A percentile compares a stretch with the other conserved stretches of the same genome.
phyloP scores from a whole-genome alignment of 208 protist genomes.

The Porcisia hertigi region DNA sequence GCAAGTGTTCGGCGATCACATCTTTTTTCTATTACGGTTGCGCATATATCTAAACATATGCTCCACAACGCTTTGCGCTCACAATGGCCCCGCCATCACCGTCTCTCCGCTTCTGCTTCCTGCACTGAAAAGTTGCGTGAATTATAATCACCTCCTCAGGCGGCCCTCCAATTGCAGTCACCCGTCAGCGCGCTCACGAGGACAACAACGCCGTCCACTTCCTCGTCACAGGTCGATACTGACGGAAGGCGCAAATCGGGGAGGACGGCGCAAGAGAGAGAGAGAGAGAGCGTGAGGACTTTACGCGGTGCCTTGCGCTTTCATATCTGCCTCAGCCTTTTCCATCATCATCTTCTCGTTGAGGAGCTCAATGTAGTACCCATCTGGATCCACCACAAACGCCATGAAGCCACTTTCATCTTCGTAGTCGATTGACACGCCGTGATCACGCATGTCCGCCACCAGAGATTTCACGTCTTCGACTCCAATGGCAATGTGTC shows the following conservation, averaged over 20 bases:
- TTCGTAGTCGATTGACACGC: slow-evolving; percentile 76
- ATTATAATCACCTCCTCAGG: too few relatives aligned
- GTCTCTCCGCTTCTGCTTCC: neutral
- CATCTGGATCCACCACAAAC: slow-evolving; percentile 85
- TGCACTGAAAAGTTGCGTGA: too few relatives aligned
- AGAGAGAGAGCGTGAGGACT: neutral
- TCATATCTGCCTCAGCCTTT: slow-evolving; percentile 60
- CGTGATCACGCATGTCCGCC: slow-evolving; percentile 40
- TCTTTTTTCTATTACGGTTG: too few relatives aligned
- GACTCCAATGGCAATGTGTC: slow-evolving; percentile 85
- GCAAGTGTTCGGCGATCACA: too few relatives aligned
- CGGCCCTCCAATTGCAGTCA: too few relatives aligned
- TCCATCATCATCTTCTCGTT: slow-evolving; percentile 77
- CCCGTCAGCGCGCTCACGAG: too few relatives aligned
- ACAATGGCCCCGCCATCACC: too few relatives aligned
- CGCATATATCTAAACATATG: too few relatives aligned
- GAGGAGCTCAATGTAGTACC: slow-evolving; percentile 86
- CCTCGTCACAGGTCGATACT: neutral
- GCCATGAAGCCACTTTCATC: slow-evolving; percentile 79
- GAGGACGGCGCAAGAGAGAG: neutral
- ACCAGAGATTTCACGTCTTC: slow-evolving; percentile 65
- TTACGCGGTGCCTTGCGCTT: slow-evolving; percentile 68
- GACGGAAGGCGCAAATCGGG: neutral
- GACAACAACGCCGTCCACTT: too few relatives aligned
- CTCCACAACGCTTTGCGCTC: too few relatives aligned